Conservation (phyloP, 345 rosid genomes). For the Syzygium oleosum region DNA sequence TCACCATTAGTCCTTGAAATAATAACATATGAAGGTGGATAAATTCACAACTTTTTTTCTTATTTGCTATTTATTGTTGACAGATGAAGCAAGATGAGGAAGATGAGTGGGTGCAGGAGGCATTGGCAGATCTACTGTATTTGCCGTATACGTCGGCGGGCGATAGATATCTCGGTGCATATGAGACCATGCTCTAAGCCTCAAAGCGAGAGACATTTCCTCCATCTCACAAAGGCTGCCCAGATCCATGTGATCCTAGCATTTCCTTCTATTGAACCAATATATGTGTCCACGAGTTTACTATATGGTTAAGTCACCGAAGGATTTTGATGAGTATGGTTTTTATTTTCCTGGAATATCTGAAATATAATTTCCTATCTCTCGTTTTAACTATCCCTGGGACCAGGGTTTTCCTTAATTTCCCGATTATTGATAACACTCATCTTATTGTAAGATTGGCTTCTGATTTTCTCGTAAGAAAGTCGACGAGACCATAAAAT, state of each 20-base stretch:
- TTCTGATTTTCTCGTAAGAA: not conserved
- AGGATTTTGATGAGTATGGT: not conserved
- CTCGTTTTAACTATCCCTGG: not conserved
- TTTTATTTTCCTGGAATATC: not conserved
- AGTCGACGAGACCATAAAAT: not conserved
- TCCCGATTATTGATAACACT: not conserved
- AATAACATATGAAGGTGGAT: not conserved
- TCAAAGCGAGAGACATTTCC: not conserved
- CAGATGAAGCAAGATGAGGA: conserved; percentile 59
- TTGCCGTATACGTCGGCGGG: conserved; percentile 32
- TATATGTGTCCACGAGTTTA: not conserved
- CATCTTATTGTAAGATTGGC: not conserved
- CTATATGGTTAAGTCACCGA: not conserved
- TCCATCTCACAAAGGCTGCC: not conserved
- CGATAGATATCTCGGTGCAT: conserved; percentile 2
- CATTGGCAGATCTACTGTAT: conserved; percentile 56
- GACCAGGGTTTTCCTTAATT: not conserved
- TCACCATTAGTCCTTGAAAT: not conserved
- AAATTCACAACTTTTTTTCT: not conserved
- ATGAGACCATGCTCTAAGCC: not conserved
- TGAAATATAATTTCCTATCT: not conserved
- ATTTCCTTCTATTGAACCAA: not conserved
- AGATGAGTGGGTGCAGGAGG: conserved; percentile 67
- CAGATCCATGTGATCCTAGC: not conserved
- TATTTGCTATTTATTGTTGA: not conserved